Evolutionary conservation across 2,329 filamentous ascomycete species (phyloP).

Genomic region (Aspergillus sergii): DNA sequence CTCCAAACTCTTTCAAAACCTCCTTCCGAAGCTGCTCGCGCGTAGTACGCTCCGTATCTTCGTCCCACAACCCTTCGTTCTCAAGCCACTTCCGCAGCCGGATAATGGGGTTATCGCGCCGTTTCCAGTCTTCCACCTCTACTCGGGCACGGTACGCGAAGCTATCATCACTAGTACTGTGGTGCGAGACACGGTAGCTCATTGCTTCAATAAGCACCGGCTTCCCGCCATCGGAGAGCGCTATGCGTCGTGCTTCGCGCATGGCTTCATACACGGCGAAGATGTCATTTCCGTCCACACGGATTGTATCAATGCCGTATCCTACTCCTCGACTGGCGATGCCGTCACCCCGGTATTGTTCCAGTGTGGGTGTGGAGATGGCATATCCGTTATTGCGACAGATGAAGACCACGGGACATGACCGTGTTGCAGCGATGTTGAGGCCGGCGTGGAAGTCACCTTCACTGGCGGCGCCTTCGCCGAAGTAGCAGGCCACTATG

Average conservation of each 20-base stretch:
- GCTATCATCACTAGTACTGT: slow-evolving; percentile 94
- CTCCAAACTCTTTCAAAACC: slow-evolving; percentile 79
- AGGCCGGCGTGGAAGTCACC: slow-evolving; percentile 90
- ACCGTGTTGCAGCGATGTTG: slow-evolving; percentile 85
- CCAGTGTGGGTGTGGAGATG: slow-evolving; percentile 84
- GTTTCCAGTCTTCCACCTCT: slow-evolving; percentile 93
- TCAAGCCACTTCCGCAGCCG: slow-evolving; percentile 90
- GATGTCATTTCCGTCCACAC: slow-evolving; percentile 93
- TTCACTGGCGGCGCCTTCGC: slow-evolving; percentile 86
- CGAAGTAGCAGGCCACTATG: slow-evolving; percentile 83
- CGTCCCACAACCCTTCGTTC: slow-evolving; percentile 78
- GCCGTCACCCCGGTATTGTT: slow-evolving; percentile 89
- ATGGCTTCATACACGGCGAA: slow-evolving; percentile 85
- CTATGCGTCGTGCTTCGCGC: slow-evolving; percentile 73
- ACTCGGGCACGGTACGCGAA: slow-evolving; percentile 93
- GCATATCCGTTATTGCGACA: slow-evolving; percentile 93
- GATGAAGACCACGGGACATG: slow-evolving; percentile 86
- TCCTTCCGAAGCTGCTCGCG: slow-evolving; percentile 69
- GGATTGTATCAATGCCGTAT: slow-evolving; percentile 91
- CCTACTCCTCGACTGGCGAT: slow-evolving; percentile 85
- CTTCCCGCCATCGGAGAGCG: slow-evolving; percentile 76
- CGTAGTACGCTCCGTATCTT: slow-evolving; percentile 74
- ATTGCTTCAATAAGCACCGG: slow-evolving; percentile 92
- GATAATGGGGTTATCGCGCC: slow-evolving; percentile 85
- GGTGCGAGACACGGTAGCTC: slow-evolving; percentile 97